Conservation (phyloP, 352 stramenopile genomes). For the Globisporangium nunn region DNA sequence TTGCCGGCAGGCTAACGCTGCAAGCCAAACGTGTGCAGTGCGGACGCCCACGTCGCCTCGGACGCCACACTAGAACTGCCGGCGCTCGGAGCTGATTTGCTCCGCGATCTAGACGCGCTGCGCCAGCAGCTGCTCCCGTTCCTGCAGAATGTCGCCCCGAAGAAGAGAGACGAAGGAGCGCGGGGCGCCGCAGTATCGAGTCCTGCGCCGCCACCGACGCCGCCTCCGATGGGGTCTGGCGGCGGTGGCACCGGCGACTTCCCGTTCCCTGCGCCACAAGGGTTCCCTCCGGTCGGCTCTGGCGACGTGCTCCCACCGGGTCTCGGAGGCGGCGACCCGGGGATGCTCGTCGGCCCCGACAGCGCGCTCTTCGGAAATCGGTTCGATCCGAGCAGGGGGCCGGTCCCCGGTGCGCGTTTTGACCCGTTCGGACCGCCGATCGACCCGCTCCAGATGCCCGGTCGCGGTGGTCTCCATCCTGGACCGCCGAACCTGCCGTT, state of each 20-base stretch:
- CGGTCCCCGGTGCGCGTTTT: constrained; percentile 70
- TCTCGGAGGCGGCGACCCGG: constrained; percentile 51
- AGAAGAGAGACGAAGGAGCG: constrained; percentile 22
- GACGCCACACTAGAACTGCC: constrained; percentile 5
- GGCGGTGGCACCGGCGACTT: constrained; percentile 2
- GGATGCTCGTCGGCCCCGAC: constrained; percentile 68
- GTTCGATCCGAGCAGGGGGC: constrained; percentile 42
- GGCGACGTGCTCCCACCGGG: constrained; percentile 59
- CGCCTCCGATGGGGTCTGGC: neutral
- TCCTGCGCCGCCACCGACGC: constrained; percentile 3
- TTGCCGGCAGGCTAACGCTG: neutral
- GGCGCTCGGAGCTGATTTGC: constrained; percentile 25
- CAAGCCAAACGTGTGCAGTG: neutral
- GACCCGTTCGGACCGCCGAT: constrained; percentile 72
- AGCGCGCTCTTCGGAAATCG: constrained; percentile 66
- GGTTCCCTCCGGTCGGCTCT: constrained; percentile 28
- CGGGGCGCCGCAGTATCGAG: neutral
- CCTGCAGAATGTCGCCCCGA: constrained; percentile 38
- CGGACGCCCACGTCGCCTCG: constrained; percentile 2
- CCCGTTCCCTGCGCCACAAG: constrained; percentile 2
- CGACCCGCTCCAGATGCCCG: constrained; percentile 40
- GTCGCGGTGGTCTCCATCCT: constrained; percentile 24
- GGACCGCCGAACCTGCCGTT: constrained; percentile 52
- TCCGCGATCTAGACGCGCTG: constrained; percentile 48
- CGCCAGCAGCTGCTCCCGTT: constrained; percentile 49